Evolutionary conservation across 2,329 filamentous ascomycete genomes (phyloP).

Genomic region (Penicillium occitanis): DNA sequence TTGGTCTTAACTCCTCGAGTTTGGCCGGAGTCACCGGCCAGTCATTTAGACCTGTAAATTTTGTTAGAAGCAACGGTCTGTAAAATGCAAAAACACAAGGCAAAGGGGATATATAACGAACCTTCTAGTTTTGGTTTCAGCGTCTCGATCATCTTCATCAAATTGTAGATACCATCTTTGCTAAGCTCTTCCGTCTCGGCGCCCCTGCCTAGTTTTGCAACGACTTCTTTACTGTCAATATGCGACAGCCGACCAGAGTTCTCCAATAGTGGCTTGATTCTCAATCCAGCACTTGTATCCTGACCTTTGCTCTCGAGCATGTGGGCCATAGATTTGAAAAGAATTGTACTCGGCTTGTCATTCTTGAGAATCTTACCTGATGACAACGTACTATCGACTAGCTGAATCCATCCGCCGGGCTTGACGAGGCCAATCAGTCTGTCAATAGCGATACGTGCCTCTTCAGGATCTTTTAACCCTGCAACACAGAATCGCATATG

Average conservation of each 20-base stretch:
- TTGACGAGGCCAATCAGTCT: slow-evolving; percentile 17
- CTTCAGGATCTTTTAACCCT: not conserved
- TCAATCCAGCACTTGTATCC: slow-evolving; percentile 9
- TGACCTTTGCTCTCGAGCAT: slow-evolving; percentile 16
- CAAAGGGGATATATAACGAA: not conserved
- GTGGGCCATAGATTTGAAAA: slow-evolving; percentile 16
- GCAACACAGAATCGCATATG: slow-evolving; percentile 17
- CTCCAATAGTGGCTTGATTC: slow-evolving; percentile 2
- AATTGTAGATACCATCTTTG: slow-evolving; percentile 7
- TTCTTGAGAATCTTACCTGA: not conserved
- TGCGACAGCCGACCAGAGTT: not conserved
- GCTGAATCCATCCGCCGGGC: slow-evolving; percentile 37
- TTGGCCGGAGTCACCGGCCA: slow-evolving; percentile 2
- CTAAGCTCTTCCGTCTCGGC: slow-evolving; percentile 2
- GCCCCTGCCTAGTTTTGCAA: slow-evolving; percentile 11
- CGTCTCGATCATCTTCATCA: slow-evolving; percentile 17
- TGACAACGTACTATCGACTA: slow-evolving; percentile 29
- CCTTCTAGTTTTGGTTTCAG: slow-evolving; percentile 15
- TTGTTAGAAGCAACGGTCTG: not conserved
- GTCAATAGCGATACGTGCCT: slow-evolving; percentile 14
- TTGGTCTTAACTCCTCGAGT: slow-evolving; percentile 5
- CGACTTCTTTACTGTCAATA: not conserved
- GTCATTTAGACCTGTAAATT: not conserved
- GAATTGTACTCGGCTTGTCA: slow-evolving; percentile 12
- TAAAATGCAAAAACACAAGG: not conserved